These are phyloP conservation scores for Cercospora beticola DNA, from an alignment of 2,329 filamentous ascomycete species.

Conservation along the genomic window DNA sequence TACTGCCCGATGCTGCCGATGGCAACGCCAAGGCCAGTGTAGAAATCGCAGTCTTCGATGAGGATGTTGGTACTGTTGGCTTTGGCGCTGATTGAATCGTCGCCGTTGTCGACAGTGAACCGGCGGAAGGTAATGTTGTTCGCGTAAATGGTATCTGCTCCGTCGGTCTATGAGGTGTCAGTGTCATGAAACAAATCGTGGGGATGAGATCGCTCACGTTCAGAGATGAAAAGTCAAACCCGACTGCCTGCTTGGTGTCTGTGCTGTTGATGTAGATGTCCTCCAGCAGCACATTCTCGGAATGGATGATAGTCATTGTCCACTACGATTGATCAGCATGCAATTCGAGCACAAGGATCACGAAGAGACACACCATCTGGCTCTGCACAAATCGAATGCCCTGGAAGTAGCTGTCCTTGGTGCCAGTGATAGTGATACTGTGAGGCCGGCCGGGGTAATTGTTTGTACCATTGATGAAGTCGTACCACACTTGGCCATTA, in stretches of 20 bases:
- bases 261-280: conserved; percentile 57
- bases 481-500: conserved; percentile 61
- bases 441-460: conserved; percentile 47
- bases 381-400: conserved; percentile 55
- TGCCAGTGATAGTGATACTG: conserved; percentile 52
- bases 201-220: conserved; percentile 21
- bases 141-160: conserved; percentile 55
- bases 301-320: conserved; percentile 53
- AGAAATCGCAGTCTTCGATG: conserved; percentile 51
- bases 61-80: conserved; percentile 56
- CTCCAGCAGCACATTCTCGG: conserved; percentile 48
- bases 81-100: conserved; percentile 56
- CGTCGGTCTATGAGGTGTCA: conserved; percentile 41
- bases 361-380: conserved; percentile 53
- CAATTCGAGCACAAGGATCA: neutral
- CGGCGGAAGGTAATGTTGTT: conserved; percentile 52
- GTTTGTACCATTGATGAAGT: conserved; percentile 41
- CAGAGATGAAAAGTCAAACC: conserved; percentile 28
- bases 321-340: neutral
- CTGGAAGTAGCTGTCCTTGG: conserved; percentile 50
- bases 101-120: conserved; percentile 53
- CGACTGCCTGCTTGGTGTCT: conserved; percentile 27
- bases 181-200: no score
- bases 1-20: conserved; percentile 60
- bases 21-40: conserved; percentile 53